Evolutionary conservation across 805 yeast species (phyloP).

Genomic region (Lachancea nothofagi): DNA sequence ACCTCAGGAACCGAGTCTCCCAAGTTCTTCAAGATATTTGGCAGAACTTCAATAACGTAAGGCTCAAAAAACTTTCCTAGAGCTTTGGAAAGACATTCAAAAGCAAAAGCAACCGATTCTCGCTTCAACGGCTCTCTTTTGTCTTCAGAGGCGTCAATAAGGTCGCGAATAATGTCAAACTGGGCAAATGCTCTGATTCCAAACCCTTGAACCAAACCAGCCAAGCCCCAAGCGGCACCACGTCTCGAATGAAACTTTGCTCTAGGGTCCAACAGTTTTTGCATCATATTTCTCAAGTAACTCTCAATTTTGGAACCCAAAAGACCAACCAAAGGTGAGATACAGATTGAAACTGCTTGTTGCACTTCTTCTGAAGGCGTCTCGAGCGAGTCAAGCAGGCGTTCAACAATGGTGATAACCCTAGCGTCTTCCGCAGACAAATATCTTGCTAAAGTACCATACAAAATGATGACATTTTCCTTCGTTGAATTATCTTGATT

Average conservation of each 20-base stretch:
- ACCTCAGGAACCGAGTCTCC: slow-evolving; percentile 87
- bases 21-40: slow-evolving; percentile 68
- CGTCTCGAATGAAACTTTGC: slow-evolving; percentile 49
- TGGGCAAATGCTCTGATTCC: slow-evolving; percentile 76
- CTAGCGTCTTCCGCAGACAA: slow-evolving; percentile 62
- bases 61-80: slow-evolving; percentile 86
- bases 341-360: slow-evolving; percentile 76
- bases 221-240: slow-evolving; percentile 95
- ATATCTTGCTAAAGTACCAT: slow-evolving; percentile 89
- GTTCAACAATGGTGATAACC: slow-evolving; percentile 56
- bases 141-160: slow-evolving; percentile 83
- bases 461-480: slow-evolving; percentile 77
- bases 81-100: slow-evolving; percentile 75
- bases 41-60: slow-evolving; percentile 82
- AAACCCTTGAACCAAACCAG: slow-evolving; percentile 87
- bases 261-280: slow-evolving; percentile 47
- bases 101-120: slow-evolving; percentile 82
- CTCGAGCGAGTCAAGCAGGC: slow-evolving; percentile 67
- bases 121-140: slow-evolving; percentile 66
- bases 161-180: slow-evolving; percentile 66
- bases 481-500: slow-evolving; percentile 44
- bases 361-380: slow-evolving; percentile 91
- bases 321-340: slow-evolving; percentile 72
- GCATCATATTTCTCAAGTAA: slow-evolving; percentile 55
- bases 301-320: slow-evolving; percentile 46